Conservation (phyloP, 2,329 filamentous ascomycete genomes). For the Helminthosporium solani region DNA sequence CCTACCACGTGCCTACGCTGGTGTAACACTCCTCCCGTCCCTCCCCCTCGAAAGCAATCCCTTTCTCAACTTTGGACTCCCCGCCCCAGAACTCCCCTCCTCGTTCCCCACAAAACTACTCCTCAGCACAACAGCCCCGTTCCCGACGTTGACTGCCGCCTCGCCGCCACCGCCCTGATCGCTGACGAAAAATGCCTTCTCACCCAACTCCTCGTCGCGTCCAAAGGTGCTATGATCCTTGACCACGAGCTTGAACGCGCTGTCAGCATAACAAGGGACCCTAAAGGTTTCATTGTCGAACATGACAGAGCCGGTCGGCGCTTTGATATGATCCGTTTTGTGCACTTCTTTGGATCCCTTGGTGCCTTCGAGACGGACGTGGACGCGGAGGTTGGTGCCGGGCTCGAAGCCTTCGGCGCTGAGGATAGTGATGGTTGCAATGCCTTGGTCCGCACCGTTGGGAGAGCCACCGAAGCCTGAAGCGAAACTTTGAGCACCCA, state of each 20-base stretch:
- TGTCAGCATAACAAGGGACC: slow-evolving; percentile 73
- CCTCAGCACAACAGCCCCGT: slow-evolving; percentile 69
- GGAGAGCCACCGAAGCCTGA: slow-evolving; percentile 41
- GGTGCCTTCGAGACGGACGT: slow-evolving; percentile 64
- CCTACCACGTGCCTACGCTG: slow-evolving; percentile 9
- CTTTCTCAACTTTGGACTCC: slow-evolving; percentile 43
- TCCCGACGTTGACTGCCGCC: slow-evolving; percentile 73
- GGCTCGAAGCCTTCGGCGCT: slow-evolving; percentile 76
- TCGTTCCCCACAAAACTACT: slow-evolving; percentile 66
- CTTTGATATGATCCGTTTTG: slow-evolving; percentile 91
- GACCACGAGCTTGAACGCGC: slow-evolving; percentile 81
- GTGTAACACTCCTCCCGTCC: slow-evolving; percentile 26
- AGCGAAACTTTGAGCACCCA: slow-evolving; percentile 45
- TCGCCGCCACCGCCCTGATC: slow-evolving; percentile 68
- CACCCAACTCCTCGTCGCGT: slow-evolving; percentile 79
- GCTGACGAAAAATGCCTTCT: slow-evolving; percentile 87
- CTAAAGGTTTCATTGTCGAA: slow-evolving; percentile 71
- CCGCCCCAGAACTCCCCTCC: slow-evolving; percentile 22
- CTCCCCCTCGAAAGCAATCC: slow-evolving; percentile 49
- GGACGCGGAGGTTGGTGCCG: slow-evolving; percentile 75
- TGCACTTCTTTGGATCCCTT: slow-evolving; percentile 74
- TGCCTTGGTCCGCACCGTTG: slow-evolving; percentile 64
- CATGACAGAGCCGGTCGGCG: slow-evolving; percentile 59
- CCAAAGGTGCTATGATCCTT: slow-evolving; percentile 85
- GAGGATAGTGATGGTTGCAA: slow-evolving; percentile 76